phyloP scores from a whole-genome alignment of 441 rosid species.

The Arabidopsis lyrata region DNA sequence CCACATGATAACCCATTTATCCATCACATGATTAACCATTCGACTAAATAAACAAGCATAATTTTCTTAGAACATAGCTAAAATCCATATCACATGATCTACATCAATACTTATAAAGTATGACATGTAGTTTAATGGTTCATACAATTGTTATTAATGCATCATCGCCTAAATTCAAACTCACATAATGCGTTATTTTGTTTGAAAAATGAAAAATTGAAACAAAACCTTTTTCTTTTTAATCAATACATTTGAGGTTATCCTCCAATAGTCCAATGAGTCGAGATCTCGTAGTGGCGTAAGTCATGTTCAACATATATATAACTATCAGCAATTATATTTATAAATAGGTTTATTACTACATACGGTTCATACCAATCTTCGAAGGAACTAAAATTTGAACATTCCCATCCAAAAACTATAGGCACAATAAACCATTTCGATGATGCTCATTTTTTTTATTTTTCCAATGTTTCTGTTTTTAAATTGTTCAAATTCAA shows the following conservation, averaged over 20 bases:
- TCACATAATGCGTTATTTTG: too few species aligned
- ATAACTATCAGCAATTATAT: not conserved
- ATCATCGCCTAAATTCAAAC: too few species aligned
- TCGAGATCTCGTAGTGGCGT: too few species aligned
- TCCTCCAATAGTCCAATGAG: too few species aligned
- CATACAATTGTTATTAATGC: too few species aligned
- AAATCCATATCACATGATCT: not conserved
- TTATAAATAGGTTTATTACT: not conserved
- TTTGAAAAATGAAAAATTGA: too few species aligned
- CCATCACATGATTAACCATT: not conserved
- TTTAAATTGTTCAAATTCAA: not conserved
- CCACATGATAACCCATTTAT: not conserved
- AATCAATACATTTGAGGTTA: too few species aligned
- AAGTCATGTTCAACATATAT: too few species aligned
- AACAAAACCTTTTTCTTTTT: too few species aligned
- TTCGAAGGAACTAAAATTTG: too few species aligned
- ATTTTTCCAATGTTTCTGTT: not conserved
- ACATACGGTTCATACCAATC: not conserved
- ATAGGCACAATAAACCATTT: slow-evolving; percentile 3
- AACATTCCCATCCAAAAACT: not conserved
- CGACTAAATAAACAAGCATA: too few species aligned
- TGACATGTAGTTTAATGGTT: too few species aligned
- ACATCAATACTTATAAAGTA: not conserved
- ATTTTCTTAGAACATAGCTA: not conserved
- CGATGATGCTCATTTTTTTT: not conserved